phyloP scores from a whole-genome alignment of 495 filamentous ascomycete species.

The Tuber calosporum region DNA sequence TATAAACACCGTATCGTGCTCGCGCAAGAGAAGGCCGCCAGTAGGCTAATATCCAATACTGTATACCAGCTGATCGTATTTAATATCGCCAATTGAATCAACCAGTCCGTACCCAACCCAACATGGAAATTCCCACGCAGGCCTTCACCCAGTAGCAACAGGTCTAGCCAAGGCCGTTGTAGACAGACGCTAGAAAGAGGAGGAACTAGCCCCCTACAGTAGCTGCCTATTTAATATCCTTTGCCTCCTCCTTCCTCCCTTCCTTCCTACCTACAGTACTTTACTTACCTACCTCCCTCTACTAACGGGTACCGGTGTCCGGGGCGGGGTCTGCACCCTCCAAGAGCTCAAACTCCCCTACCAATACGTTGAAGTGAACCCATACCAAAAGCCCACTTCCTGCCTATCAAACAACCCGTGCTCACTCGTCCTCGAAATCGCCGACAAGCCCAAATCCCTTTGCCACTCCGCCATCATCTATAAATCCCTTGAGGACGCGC shows the following conservation, averaged over 20 bases:
- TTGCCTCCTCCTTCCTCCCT: conserved; percentile 24
- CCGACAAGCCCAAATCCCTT: conserved; percentile 50
- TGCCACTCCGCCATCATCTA: conserved; percentile 62
- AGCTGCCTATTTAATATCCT: conserved; percentile 50
- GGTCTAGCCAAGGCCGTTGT: conserved; percentile 49
- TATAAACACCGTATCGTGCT: neutral
- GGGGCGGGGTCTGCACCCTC: conserved; percentile 60
- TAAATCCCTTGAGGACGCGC: conserved; percentile 63
- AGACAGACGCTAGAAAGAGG: conserved; percentile 47
- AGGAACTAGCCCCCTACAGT: conserved; percentile 56
- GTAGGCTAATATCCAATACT: too few species aligned
- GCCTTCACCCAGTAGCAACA: conserved; percentile 51
- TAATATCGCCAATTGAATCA: neutral
- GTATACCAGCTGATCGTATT: too few species aligned
- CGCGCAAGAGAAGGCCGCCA: too few species aligned
- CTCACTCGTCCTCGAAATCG: conserved; percentile 61
- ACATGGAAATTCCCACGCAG: conserved; percentile 40
- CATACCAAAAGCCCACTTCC: conserved; percentile 58
- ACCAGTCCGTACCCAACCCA: neutral
- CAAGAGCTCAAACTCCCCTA: conserved; percentile 63
- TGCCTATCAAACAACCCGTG: conserved; percentile 62
- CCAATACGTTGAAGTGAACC: conserved; percentile 62
- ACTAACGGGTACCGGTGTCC: conserved; percentile 43
- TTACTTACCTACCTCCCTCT: neutral
- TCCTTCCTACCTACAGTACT: neutral